Percentiles rank a stretch among this genome's conserved stretches.
Conservation (phyloP, 768 basidiomycete genomes). For the Flagelloscypha sp. region DNA sequence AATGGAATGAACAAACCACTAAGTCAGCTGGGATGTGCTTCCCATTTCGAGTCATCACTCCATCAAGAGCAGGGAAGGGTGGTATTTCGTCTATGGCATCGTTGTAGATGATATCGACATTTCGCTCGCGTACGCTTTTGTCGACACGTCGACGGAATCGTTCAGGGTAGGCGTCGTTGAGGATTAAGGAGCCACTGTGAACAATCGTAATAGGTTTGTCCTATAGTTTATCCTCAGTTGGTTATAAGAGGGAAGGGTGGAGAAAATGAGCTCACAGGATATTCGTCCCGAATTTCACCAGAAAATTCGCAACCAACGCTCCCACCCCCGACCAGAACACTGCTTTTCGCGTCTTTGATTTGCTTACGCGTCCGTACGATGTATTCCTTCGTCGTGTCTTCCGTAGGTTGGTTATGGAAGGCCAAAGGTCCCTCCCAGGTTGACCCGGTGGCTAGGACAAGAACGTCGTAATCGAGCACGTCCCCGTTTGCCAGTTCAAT, state of each 20-base stretch:
- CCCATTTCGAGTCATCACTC: slow-evolving; percentile 44
- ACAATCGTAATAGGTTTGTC: slow-evolving; percentile 51
- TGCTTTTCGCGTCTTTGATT: slow-evolving; percentile 26
- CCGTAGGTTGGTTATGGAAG: slow-evolving; percentile 19
- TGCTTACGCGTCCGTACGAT: slow-evolving; percentile 10
- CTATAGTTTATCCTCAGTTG: slow-evolving; percentile 12
- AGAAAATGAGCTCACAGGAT: slow-evolving; percentile 22
- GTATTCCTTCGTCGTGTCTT: slow-evolving; percentile 20
- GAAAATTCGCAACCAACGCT: slow-evolving; percentile 32
- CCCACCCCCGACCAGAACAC: slow-evolving; percentile 34
- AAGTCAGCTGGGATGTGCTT: slow-evolving; percentile 45
- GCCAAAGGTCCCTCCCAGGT: slow-evolving; percentile 34
- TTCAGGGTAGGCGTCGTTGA: slow-evolving; percentile 48
- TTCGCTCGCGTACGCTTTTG: slow-evolving; percentile 30
- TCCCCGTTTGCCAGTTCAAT: slow-evolving; percentile 40
- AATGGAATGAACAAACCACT: slow-evolving; percentile 34
- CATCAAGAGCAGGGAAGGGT: slow-evolving; percentile 22
- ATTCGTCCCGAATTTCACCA: slow-evolving; percentile 34
- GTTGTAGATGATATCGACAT: slow-evolving; percentile 41
- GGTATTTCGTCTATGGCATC: slow-evolving; percentile 45
- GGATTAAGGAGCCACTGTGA: slow-evolving; percentile 42
- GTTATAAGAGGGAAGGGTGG: background rate
- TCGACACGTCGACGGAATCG: slow-evolving; percentile 44
- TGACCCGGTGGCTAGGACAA: slow-evolving; percentile 48
- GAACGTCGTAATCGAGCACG: slow-evolving; percentile 36